A percentile compares a stretch with the other conserved stretches of the same genome.
Conservation (phyloP, 305 asterid genomes). For the Salvia sclarea region DNA sequence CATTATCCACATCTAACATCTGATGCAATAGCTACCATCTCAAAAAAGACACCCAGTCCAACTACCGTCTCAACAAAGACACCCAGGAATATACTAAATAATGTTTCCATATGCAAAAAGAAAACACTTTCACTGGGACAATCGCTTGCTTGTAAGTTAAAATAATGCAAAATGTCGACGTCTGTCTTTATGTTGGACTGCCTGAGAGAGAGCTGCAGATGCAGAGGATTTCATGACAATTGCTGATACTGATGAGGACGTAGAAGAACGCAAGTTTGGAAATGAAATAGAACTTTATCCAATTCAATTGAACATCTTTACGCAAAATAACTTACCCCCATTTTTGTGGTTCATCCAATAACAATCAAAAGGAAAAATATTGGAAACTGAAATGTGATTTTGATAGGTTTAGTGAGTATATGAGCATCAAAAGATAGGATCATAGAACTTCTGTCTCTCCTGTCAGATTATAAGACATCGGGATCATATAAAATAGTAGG, state of each 20-base stretch:
- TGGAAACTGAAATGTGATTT: constrained; percentile 12
- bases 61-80: not conserved
- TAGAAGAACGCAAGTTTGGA: not conserved
- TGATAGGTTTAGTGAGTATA: not conserved
- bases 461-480: too few species aligned
- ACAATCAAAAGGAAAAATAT: not conserved
- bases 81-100: not conserved
- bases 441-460: not conserved
- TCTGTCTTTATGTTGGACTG: not conserved
- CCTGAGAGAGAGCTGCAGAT: not conserved
- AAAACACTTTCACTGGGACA: too few species aligned
- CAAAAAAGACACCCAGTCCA: not conserved
- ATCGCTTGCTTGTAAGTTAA: not conserved
- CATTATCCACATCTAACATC: not conserved
- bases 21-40: not conserved
- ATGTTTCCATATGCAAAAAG: not conserved
- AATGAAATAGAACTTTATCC: not conserved
- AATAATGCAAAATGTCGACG: not conserved
- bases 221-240: not conserved
- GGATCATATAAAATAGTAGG: not conserved
- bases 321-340: too few species aligned
- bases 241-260: not conserved
- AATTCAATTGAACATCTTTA: too few species aligned
- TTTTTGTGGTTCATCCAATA: not conserved
- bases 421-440: not conserved